A percentile compares a stretch with the other conserved stretches of the same genome.
phyloP scores from a whole-genome alignment of 148 eudicot species.

The Rhododendron molle region DNA sequence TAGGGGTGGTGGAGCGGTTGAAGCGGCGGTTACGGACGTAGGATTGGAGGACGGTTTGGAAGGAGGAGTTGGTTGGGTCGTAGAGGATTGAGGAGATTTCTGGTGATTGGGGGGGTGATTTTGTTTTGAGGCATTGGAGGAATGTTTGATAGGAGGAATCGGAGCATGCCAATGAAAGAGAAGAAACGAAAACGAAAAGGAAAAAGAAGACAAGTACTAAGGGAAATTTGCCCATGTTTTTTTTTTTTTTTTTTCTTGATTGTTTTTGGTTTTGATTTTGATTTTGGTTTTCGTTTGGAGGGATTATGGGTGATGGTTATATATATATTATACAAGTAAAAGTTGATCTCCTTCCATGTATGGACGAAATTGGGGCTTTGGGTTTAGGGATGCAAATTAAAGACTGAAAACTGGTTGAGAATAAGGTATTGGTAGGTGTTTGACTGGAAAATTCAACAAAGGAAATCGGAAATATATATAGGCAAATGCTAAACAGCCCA shows the following conservation, averaged over 20 bases:
- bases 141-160: conserved; percentile 1
- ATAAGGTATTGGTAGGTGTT: not conserved
- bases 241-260: not conserved
- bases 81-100: conserved; percentile 20
- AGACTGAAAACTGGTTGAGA: not conserved
- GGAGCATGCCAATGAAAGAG: not conserved
- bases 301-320: not conserved
- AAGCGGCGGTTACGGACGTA: conserved; percentile 24
- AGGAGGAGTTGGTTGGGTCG: conserved; percentile 8
- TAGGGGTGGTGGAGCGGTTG: conserved; percentile 21
- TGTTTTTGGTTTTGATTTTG: too few relatives aligned
- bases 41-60: conserved; percentile 9
- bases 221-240: not conserved
- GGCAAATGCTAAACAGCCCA: too few relatives aligned
- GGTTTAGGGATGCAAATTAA: not conserved
- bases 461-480: not conserved
- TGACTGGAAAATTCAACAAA: not conserved
- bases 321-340: not conserved
- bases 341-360: not conserved
- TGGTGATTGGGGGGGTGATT: not conserved
- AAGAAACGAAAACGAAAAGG: not conserved
- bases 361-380: not conserved
- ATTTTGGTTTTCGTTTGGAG: not conserved
- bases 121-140: not conserved
- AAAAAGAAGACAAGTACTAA: not conserved